phyloP scores from a whole-genome alignment of 169 alveolate genomes.

The Plasmodium inui region DNA sequence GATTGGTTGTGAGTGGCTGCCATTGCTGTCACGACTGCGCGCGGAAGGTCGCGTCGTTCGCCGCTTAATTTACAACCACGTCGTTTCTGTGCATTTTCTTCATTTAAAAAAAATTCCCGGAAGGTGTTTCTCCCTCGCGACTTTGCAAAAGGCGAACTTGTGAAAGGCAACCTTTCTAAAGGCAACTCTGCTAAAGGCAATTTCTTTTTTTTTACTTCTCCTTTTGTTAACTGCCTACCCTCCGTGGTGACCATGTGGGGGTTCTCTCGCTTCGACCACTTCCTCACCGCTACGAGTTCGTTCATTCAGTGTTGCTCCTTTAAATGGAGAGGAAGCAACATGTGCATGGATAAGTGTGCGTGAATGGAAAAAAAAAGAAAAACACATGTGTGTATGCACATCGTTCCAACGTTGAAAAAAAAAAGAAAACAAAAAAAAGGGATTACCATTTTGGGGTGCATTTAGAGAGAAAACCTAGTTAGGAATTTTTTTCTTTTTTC shows the following conservation, averaged over 20 bases:
- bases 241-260: background rate
- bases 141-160: too few relatives aligned
- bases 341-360: background rate
- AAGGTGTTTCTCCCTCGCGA: background rate
- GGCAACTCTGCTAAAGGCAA: too few relatives aligned
- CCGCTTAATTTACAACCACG: background rate
- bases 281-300: background rate
- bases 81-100: background rate
- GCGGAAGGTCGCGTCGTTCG: background rate
- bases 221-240: background rate
- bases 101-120: background rate
- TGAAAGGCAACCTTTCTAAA: too few relatives aligned
- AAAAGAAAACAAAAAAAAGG: background rate
- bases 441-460: background rate
- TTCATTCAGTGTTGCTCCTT: background rate
- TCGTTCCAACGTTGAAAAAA: background rate
- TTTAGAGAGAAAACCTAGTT: background rate
- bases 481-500: background rate
- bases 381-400: background rate
- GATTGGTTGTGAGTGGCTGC: too few relatives aligned
- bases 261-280: background rate
- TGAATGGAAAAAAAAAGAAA: background rate
- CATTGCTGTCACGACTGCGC: background rate
- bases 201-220: background rate
- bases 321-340: background rate